Base-by-base conservation (phyloP, 192 early-diverging fungal species). In the Linnemannia schmuckeri region DNA sequence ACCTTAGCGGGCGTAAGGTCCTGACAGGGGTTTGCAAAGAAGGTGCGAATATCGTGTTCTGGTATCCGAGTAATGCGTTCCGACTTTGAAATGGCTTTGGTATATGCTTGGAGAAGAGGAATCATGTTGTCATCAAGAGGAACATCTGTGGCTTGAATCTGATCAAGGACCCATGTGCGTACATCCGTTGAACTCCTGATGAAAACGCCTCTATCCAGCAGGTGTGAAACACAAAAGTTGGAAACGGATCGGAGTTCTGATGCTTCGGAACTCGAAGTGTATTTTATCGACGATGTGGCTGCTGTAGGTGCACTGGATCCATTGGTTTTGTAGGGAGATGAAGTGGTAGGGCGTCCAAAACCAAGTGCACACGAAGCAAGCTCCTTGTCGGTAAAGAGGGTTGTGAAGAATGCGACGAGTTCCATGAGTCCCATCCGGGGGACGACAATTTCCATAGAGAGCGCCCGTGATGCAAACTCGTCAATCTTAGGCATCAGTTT, bases 111-210 rank as follows among this genome's bases (percentile, higher is more conserved):
- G 44, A 87, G 63, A 10, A 87, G 80, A 37, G 80, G 85, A n/a
- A 87, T 80, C 73, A 87, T 81, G 72, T 87, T 81, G 57, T 70
- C 70, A 35, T 87, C 85, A 52, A 87, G 75, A 6, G 85, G 85
- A 13, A 81, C 49, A 9, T 79, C 81, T 10, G 85, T 74, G 3
- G 76, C 79, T 33, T 81, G 61, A 22, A 87, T 87, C 49, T 78
- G 79, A 17, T 75, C 70, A 71, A 87, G 69, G 38, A 87, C 78
- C 85, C 85, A 87, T 4, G 49, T 22, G 7, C 79, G 85, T 12
- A 81, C 85, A 61, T 87, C 85, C 30, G 61, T 87, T 1, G 52
- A 47, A 70, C 85, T 81, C 30, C 72, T 76, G 33, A 81, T 79
- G 61, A 87, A 87, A 0, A 78, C 74, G 22, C 78, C 85, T 15